A percentile compares a stretch with the other conserved stretches of the same genome.
Evolutionary conservation across 169 alveolate genomes (phyloP).

Genomic region (Plasmodium fragile): DNA sequence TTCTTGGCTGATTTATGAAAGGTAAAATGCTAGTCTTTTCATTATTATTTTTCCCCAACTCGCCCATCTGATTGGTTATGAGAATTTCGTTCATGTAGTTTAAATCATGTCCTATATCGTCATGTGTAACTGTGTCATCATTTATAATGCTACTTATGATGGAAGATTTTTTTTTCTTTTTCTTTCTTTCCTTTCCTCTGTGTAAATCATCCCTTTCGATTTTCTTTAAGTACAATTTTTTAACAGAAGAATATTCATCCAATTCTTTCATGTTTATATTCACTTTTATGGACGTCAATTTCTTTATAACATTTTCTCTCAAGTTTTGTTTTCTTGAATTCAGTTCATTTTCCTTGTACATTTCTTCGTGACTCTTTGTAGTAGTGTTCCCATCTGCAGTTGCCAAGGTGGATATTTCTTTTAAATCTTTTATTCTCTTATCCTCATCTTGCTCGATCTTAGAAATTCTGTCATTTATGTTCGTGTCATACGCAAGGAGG

Average conservation of each 20-base stretch:
- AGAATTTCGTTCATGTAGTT: not conserved
- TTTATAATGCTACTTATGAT: slow-evolving; percentile 66
- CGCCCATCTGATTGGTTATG: not conserved
- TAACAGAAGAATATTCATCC: slow-evolving; percentile 71
- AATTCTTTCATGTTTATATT: slow-evolving; percentile 66
- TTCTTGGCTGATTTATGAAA: not conserved
- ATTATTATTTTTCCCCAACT: not conserved
- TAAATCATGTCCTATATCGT: slow-evolving; percentile 16
- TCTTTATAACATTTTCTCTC: slow-evolving; percentile 66
- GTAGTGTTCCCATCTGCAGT: slow-evolving; percentile 8
- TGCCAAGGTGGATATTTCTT: slow-evolving; percentile 50
- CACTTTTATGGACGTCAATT: slow-evolving; percentile 58
- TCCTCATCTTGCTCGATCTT: slow-evolving; percentile 32
- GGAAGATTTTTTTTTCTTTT: slow-evolving; percentile 41
- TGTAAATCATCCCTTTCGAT: slow-evolving; percentile 29
- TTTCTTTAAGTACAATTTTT: slow-evolving; percentile 56
- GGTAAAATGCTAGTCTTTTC: slow-evolving; percentile 54
- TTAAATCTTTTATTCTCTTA: slow-evolving; percentile 26
- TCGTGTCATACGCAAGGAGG: slow-evolving; percentile 53
- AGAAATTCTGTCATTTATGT: slow-evolving; percentile 41
- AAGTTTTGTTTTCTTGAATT: slow-evolving; percentile 39
- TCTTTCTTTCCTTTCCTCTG: slow-evolving; percentile 40
- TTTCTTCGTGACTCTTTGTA: slow-evolving; percentile 31
- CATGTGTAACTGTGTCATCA: slow-evolving; percentile 36
- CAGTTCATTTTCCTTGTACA: slow-evolving; percentile 69